Percentiles rank a stretch among this genome's conserved stretches.
phyloP scores from a whole-genome alignment of 805 yeast species.

The Metschnikowia cubensis region DNA sequence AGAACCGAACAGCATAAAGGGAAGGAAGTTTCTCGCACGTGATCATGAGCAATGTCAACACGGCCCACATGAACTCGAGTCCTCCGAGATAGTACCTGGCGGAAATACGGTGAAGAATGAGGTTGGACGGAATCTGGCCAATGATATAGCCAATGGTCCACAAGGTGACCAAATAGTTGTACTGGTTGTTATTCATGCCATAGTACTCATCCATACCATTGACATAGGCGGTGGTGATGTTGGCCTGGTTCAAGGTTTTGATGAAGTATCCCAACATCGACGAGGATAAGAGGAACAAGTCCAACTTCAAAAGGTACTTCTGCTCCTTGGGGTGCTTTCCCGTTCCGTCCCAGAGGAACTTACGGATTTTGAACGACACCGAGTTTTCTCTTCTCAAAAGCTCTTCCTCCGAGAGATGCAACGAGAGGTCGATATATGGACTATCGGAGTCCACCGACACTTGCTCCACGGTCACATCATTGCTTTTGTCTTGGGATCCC shows the following conservation, averaged over 20 bases:
- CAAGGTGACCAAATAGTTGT: constrained; percentile 15
- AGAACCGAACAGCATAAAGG: constrained; percentile 16
- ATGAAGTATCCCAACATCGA: constrained; percentile 20
- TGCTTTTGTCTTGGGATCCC: neutral
- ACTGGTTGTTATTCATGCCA: constrained; percentile 16
- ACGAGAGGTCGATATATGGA: constrained; percentile 10
- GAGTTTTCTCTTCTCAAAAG: constrained; percentile 18
- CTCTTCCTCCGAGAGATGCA: constrained; percentile 17
- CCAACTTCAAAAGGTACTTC: constrained; percentile 31
- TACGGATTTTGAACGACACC: constrained; percentile 20
- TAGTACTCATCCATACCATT: constrained; percentile 19
- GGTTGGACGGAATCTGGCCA: constrained; percentile 17
- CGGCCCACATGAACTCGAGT: constrained; percentile 43
- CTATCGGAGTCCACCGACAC: neutral
- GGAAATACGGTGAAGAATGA: constrained; percentile 35
- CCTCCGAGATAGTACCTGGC: constrained; percentile 45
- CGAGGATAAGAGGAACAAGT: constrained; percentile 24
- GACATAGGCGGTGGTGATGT: constrained; percentile 17
- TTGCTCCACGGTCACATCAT: constrained; percentile 3
- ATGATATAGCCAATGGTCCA: constrained; percentile 17
- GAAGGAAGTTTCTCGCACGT: constrained; percentile 14
- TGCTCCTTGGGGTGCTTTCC: constrained; percentile 37
- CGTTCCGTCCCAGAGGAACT: constrained; percentile 35
- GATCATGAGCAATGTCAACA: constrained; percentile 27
- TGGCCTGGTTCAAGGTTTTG: constrained; percentile 18